A percentile compares a stretch with the other conserved stretches of the same genome.
These are phyloP conservation scores for Tricharina praecox DNA, from an alignment of 495 filamentous ascomycete species.

Conservation along the genomic window DNA sequence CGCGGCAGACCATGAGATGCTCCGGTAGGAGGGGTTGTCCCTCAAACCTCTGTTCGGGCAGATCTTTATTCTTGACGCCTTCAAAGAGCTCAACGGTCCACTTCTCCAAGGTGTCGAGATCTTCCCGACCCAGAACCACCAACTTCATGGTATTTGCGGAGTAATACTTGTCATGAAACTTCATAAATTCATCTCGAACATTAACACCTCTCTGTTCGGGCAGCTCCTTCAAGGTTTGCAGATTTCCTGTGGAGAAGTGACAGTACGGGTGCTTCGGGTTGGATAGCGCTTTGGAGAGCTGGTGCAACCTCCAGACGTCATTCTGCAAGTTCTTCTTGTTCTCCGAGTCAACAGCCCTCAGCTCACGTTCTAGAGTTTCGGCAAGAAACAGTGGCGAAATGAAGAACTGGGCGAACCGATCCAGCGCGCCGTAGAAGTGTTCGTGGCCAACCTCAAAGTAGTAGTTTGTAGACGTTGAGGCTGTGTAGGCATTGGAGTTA, in stretches of 20 bases:
- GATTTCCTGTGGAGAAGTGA: slow-evolving; percentile 89
- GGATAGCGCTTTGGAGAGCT: slow-evolving; percentile 78
- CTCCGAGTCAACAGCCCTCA: slow-evolving; percentile 89
- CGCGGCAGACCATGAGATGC: slow-evolving; percentile 23
- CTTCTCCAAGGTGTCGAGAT: slow-evolving; percentile 68
- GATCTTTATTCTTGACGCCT: slow-evolving; percentile 65
- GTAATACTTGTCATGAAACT: slow-evolving; percentile 79
- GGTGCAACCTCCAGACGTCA: slow-evolving; percentile 81
- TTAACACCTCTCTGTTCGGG: slow-evolving; percentile 70
- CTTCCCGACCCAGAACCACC: slow-evolving; percentile 73
- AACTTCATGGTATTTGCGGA: slow-evolving; percentile 96
- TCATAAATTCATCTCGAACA: slow-evolving; percentile 84
- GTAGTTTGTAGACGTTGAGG: slow-evolving; percentile 86
- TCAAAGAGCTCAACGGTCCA: slow-evolving; percentile 86
- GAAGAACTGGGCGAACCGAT: slow-evolving; percentile 97
- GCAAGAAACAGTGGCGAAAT: slow-evolving; percentile 77
- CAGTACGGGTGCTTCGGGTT: slow-evolving; percentile 86
- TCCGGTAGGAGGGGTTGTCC: slow-evolving; percentile 22
- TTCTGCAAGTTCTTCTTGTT: slow-evolving; percentile 99
- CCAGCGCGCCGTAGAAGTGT: slow-evolving; percentile 68
- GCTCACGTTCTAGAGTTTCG: slow-evolving; percentile 77
- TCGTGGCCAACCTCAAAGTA: slow-evolving; percentile 87
- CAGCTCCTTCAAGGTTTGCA: slow-evolving; percentile 70
- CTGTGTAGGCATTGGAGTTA: slow-evolving; percentile 88
- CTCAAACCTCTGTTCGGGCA: slow-evolving; percentile 32